Percentiles rank a stretch among this genome's conserved stretches.
Conservation (phyloP, 1,284 basidiomycete species). For the Porodaedalea pini region DNA sequence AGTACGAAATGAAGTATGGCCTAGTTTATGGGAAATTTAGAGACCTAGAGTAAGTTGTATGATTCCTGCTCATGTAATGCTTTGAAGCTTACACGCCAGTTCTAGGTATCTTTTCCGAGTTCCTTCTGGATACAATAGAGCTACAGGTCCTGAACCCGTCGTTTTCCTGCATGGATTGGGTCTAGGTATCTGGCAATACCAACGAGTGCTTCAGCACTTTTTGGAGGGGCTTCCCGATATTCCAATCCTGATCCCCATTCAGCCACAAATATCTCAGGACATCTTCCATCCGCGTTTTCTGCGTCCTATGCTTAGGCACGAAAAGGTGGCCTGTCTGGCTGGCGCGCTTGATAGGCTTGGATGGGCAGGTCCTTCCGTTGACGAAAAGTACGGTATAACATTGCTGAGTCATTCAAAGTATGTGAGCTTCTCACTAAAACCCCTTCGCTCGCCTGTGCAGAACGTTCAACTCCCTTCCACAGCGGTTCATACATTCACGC, state of each 20-base stretch:
- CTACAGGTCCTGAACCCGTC: conserved; percentile 59
- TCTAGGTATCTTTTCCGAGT: conserved; percentile 71
- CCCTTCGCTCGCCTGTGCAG: too few relatives aligned
- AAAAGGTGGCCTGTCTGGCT: conserved; percentile 59
- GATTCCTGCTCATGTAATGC: neutral
- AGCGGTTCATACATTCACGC: conserved; percentile 76
- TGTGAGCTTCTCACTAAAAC: too few relatives aligned
- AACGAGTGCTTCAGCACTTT: conserved; percentile 47
- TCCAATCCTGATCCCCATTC: conserved; percentile 75
- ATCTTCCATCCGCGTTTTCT: conserved; percentile 76
- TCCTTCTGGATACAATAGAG: conserved; percentile 61
- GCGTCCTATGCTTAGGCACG: conserved; percentile 59
- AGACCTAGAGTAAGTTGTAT: conserved; percentile 57
- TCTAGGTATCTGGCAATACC: conserved; percentile 71
- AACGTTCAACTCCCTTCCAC: conserved; percentile 14
- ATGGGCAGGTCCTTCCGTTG: conserved; percentile 48
- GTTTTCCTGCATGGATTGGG: conserved; percentile 88
- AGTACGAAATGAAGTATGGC: conserved; percentile 45
- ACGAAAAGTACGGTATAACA: conserved; percentile 53
- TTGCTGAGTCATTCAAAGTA: conserved; percentile 88
- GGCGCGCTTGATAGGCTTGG: conserved; percentile 59
- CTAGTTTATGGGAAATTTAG: conserved; percentile 49
- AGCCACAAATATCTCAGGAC: conserved; percentile 82
- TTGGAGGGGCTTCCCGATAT: conserved; percentile 56
- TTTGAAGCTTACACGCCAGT: neutral